Evolutionary conservation across 140 eudicot species (phyloP).

Genomic region (Stevia rebaudiana): DNA sequence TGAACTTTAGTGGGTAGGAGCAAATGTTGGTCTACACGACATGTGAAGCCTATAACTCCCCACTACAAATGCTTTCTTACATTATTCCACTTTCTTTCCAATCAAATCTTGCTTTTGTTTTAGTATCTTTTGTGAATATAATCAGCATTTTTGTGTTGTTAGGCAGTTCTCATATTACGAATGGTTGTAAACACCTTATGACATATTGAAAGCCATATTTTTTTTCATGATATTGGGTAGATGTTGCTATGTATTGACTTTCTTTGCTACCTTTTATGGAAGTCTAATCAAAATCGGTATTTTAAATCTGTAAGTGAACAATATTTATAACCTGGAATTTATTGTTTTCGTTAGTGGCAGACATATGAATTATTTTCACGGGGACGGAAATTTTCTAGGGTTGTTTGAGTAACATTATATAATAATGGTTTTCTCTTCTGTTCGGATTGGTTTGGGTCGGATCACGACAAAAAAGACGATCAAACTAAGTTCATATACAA

Average conservation of each 20-base stretch:
- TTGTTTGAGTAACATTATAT: too few species aligned
- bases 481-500: too few species aligned
- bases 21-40: conserved; percentile 31
- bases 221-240: neutral
- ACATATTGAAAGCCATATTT: neutral
- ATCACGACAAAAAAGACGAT: too few species aligned
- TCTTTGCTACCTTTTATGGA: neutral
- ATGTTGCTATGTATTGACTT: neutral
- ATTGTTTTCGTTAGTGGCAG: too few species aligned
- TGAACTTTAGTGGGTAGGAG: conserved; percentile 45
- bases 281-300: neutral
- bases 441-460: too few species aligned
- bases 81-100: conserved; percentile 34
- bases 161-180: neutral
- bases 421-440: too few species aligned
- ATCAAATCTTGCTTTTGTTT: conserved; percentile 6
- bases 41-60: conserved; percentile 33
- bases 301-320: neutral
- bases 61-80: conserved; percentile 33
- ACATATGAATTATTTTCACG: too few species aligned
- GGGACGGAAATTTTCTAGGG: too few species aligned
- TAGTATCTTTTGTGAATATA: neutral
- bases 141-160: conserved; percentile 25
- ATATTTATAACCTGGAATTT: too few species aligned
- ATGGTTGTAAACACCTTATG: neutral